These are phyloP conservation scores for Hygrophila difformis DNA, from an alignment of 257 asterid species.

Conservation along the genomic window DNA sequence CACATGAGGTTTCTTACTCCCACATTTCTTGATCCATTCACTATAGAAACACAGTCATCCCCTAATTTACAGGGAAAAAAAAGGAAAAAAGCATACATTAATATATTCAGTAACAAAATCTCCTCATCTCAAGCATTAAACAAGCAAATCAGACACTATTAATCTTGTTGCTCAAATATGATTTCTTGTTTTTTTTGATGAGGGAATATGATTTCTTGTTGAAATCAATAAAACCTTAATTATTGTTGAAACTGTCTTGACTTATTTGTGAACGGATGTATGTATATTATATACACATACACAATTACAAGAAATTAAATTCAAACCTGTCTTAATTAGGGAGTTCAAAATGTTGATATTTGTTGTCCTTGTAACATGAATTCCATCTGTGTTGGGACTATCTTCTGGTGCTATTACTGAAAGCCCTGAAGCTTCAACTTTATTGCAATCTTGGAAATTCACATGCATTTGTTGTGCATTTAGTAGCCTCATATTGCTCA, in stretches of 20 bases:
- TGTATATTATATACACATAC: too few relatives aligned
- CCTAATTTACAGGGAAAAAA: constrained; percentile 31
- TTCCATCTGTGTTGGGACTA: constrained; percentile 68
- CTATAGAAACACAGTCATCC: constrained; percentile 88
- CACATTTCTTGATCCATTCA: constrained; percentile 56
- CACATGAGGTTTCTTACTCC: constrained; percentile 47
- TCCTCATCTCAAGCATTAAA: too few relatives aligned
- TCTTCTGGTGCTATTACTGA: constrained; percentile 35
- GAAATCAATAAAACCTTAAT: too few relatives aligned
- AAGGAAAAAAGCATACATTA: too few relatives aligned
- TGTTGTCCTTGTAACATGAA: constrained; percentile 42
- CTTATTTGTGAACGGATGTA: too few relatives aligned
- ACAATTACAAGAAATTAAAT: too few relatives aligned
- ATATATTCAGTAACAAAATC: background rate
- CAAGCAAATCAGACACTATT: too few relatives aligned
- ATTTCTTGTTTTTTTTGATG: too few relatives aligned
- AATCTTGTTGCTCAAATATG: too few relatives aligned
- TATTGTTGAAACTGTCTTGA: too few relatives aligned
- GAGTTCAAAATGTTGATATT: constrained; percentile 30
- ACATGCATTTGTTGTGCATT: constrained; percentile 81
- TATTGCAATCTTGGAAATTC: constrained; percentile 32
- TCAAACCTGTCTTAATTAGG: constrained; percentile 38
- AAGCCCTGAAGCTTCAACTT: constrained; percentile 35
- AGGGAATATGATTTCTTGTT: too few relatives aligned
- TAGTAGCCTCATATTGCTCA: constrained; percentile 32